phyloP scores from a whole-genome alignment of 768 basidiomycete species.

The Rhizopogon vinicolor region DNA sequence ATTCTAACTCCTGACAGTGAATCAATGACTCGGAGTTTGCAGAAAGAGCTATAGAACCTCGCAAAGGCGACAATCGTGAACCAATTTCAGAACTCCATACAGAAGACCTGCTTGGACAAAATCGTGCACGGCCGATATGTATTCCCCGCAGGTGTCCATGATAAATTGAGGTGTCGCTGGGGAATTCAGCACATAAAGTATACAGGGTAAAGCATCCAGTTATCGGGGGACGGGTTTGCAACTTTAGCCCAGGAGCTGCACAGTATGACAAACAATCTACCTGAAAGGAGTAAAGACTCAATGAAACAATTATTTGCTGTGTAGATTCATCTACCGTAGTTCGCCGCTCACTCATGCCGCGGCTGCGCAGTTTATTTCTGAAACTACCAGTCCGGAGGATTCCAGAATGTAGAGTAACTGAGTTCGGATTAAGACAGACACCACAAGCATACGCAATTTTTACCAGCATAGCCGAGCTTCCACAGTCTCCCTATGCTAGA shows the following conservation, averaged over 20 bases:
- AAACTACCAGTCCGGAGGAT: background rate
- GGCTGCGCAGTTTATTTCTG: background rate
- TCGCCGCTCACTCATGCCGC: background rate
- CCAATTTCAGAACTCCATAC: background rate
- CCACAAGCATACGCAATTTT: background rate
- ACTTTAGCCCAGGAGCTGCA: background rate
- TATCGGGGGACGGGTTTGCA: background rate
- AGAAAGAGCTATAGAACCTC: background rate
- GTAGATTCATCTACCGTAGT: background rate
- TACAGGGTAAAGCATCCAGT: background rate
- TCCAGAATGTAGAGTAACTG: background rate
- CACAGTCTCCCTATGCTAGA: too few relatives aligned
- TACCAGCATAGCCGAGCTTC: background rate
- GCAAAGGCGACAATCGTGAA: background rate
- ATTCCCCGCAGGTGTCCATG: background rate
- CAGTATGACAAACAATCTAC: background rate
- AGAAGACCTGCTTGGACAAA: background rate
- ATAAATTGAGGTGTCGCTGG: background rate
- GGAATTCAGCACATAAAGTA: background rate
- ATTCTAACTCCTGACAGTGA: background rate
- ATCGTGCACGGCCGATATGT: background rate
- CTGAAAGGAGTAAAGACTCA: too few relatives aligned
- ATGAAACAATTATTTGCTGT: background rate
- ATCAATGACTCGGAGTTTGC: background rate
- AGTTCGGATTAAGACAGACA: too few relatives aligned